Conservation (phyloP, 805 yeast genomes). For the Pichia deserticola region DNA sequence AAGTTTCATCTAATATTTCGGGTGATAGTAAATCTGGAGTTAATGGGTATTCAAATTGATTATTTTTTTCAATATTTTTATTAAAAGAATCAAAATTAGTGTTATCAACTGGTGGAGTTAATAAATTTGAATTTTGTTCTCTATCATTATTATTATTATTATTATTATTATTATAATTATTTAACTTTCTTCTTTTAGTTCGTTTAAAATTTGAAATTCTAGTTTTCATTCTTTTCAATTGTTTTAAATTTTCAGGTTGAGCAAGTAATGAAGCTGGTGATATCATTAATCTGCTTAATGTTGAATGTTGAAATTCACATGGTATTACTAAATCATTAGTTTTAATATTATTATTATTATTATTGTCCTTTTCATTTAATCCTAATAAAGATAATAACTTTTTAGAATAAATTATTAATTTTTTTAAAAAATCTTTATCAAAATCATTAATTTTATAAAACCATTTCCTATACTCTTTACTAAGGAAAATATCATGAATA, state of each 20-base stretch:
- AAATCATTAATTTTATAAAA: background rate
- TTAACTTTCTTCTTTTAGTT: background rate
- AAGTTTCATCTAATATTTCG: constrained; percentile 14
- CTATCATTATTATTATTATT: background rate
- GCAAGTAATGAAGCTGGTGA: constrained; percentile 6
- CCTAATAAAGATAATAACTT: background rate
- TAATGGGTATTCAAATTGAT: background rate
- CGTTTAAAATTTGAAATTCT: background rate
- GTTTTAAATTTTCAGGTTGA: constrained; percentile 4
- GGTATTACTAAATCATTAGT: background rate
- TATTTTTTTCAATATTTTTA: background rate
- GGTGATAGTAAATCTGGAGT: constrained; percentile 4
- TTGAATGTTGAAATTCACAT: background rate
- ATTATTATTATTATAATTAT: background rate
- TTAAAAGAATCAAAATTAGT: background rate
- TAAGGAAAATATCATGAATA: constrained; percentile 25
- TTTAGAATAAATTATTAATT: constrained; percentile 1
- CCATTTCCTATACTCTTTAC: constrained; percentile 11
- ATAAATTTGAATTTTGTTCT: background rate
- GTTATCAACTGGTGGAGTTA: constrained; percentile 5
- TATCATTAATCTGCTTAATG: background rate
- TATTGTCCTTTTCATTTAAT: background rate
- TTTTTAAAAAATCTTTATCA: constrained; percentile 1
- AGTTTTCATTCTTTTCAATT: constrained; percentile 5
- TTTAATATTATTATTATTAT: background rate